These are phyloP conservation scores for Gigaspora rosea DNA, from an alignment of 192 early-diverging fungal species.

Conservation along the genomic window DNA sequence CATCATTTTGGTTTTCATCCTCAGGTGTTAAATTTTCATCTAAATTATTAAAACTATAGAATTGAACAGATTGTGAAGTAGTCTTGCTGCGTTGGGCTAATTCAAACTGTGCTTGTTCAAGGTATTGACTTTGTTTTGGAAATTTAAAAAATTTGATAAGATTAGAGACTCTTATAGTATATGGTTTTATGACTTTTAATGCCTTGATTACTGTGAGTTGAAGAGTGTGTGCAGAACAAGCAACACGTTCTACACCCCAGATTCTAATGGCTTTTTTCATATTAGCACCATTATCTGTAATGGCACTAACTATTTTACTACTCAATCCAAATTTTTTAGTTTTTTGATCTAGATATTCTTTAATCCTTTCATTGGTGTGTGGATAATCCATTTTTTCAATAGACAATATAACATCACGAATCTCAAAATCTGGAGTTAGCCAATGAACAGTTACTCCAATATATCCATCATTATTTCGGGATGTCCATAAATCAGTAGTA, in stretches of 20 bases:
- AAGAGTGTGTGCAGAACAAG: slow-evolving; percentile 20
- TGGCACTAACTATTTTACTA: slow-evolving; percentile 16
- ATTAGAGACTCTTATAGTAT: background rate
- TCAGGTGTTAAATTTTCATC: background rate
- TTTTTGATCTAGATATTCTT: background rate
- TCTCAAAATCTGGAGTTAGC: slow-evolving; percentile 14
- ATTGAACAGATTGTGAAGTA: too few relatives aligned
- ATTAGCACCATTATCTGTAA: slow-evolving; percentile 15
- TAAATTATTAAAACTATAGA: background rate
- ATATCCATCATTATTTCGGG: background rate
- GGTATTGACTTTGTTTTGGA: slow-evolving; percentile 3
- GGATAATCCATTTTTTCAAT: slow-evolving; percentile 14
- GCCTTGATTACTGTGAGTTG: slow-evolving; percentile 10
- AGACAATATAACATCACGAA: slow-evolving; percentile 7
- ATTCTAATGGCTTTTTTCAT: slow-evolving; percentile 21
- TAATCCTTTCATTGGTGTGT: slow-evolving; percentile 4
- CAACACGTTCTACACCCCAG: background rate
- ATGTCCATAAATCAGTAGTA: slow-evolving; percentile 12
- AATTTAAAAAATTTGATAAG: slow-evolving; percentile 9
- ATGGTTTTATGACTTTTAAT: slow-evolving; percentile 8
- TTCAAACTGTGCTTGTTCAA: slow-evolving; percentile 13
- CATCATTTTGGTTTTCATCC: background rate
- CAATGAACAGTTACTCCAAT: slow-evolving; percentile 23
- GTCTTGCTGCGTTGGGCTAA: background rate
- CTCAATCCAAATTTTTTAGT: background rate